These are phyloP conservation scores for Elaeagnus macrophylla DNA, from an alignment of 306 rosid species.

Conservation along the genomic window DNA sequence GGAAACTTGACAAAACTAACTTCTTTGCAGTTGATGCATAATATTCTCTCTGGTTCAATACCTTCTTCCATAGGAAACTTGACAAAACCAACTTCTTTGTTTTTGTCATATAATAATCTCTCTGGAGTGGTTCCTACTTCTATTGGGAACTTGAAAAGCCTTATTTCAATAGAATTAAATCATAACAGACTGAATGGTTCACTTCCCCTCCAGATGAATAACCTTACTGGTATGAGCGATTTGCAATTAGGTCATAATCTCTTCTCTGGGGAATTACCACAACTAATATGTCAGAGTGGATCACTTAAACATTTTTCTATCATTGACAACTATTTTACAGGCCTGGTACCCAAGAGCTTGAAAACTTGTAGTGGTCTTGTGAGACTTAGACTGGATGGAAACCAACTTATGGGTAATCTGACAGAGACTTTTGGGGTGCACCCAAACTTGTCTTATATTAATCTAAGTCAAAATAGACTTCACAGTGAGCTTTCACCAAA, in stretches of 20 bases:
- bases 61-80: neutral
- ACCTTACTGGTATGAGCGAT: fast-evolving
- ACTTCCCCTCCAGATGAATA: neutral
- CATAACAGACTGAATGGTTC: neutral
- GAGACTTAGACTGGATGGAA: conserved; percentile 16
- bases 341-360: too few species aligned
- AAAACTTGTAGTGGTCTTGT: too few species aligned
- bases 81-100: neutral
- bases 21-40: too few species aligned
- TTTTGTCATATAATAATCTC: neutral
- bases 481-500: too few species aligned
- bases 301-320: conserved; percentile 12
- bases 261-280: neutral
- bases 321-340: conserved; percentile 15
- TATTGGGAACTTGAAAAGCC: neutral
- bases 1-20: neutral
- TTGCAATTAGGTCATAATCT: fast-evolving
- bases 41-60: neutral
- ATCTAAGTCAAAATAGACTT: conserved; percentile 18
- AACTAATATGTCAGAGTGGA: neutral
- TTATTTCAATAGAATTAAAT: fast-evolving
- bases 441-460: conserved; percentile 23
- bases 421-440: conserved; percentile 21
- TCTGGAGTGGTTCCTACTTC: neutral
- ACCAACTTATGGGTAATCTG: conserved; percentile 18